phyloP scores from a whole-genome alignment of 768 basidiomycete species.

The Boletus sp. region DNA sequence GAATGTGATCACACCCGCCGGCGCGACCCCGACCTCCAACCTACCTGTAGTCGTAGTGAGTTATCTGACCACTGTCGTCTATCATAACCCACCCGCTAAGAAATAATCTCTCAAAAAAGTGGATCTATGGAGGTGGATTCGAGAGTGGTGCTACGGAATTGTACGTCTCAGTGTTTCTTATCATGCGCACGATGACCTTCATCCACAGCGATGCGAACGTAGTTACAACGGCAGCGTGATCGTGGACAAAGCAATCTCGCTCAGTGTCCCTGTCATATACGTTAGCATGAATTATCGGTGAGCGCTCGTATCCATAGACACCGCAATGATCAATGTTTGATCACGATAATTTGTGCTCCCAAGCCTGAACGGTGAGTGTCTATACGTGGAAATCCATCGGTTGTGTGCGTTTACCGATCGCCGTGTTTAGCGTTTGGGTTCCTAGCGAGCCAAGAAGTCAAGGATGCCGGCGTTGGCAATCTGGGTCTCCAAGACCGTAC shows the following conservation, averaged over 20 bases:
- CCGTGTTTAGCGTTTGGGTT: no score
- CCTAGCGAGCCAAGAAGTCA: no score
- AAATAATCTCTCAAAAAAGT: constrained; percentile 15
- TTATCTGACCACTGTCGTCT: neutral
- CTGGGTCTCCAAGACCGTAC: constrained; percentile 9
- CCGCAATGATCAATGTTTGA: no score
- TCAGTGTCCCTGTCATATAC: constrained; percentile 34
- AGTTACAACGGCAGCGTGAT: constrained; percentile 22
- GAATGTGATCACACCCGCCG: constrained; percentile 47
- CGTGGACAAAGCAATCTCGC: constrained; percentile 32
- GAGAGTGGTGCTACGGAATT: constrained; percentile 24
- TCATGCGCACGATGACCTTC: neutral
- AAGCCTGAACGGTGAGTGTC: no score
- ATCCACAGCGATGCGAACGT: neutral
- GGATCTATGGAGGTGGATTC: constrained; percentile 37
- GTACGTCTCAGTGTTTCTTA: no score
- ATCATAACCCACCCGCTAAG: neutral
- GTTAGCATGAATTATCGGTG: constrained; percentile 44
- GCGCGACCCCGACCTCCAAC: constrained; percentile 38
- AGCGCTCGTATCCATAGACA: neutral
- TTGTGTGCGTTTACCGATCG: no score
- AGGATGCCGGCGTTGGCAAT: no score
- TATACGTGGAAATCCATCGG: no score
- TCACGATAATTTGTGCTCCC: no score
- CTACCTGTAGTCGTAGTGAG: no score